Base-by-base conservation (phyloP, 2,329 filamentous ascomycete species). In the Allantophomopsis lycopodina region DNA sequence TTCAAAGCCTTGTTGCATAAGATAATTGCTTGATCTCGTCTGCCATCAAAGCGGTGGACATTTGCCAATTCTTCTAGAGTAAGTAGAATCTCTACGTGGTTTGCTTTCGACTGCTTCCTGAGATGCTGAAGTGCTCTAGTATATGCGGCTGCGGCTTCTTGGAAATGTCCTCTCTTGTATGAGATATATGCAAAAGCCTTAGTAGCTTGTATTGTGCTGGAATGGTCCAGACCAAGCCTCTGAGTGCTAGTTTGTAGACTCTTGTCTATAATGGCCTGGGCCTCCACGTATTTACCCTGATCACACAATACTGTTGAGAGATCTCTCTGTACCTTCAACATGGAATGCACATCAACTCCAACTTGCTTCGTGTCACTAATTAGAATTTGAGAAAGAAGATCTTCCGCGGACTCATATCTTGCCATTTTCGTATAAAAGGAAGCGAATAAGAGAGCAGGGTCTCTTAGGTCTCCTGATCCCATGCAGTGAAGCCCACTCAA, bases 211-310 rank as follows among this genome's bases (percentile, higher is more conserved):
- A 16, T 38, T 21, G 23, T 31, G 21, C 8, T 38, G 18, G 3
- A 31, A 38, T 18, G 4, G 30, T 38, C 21, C 32, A 31, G 6
- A 32, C 32, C 13, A 31, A 28, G n/a, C 32, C 36, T 8, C 32
- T 16, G 23, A 38, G 23, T 21, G 20, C 20, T 21, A 13, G 20
- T 21, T 8, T 21, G 20, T 21, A 21, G 20, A 8, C 20, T 8
- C 5, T 21, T 21, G 12, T 40, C n/a, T 12, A 37, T 18, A 36
- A n/a, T 40, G 7, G 13, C 28, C 31, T 40, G 18, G 11, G 40
- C 41, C 35, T 47, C n/a, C 8, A 37, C 18, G 14, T 42, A 40
- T 12, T 31, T 18, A n/a, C 41, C 40, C n/a, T 42, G 41, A 14
- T 13, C 18, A 2, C 15, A 18, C 13, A 44, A 34, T 5, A 42